Evolutionary conservation across 139 green algal species (phyloP).

Genomic region (Coelastrella sp.): DNA sequence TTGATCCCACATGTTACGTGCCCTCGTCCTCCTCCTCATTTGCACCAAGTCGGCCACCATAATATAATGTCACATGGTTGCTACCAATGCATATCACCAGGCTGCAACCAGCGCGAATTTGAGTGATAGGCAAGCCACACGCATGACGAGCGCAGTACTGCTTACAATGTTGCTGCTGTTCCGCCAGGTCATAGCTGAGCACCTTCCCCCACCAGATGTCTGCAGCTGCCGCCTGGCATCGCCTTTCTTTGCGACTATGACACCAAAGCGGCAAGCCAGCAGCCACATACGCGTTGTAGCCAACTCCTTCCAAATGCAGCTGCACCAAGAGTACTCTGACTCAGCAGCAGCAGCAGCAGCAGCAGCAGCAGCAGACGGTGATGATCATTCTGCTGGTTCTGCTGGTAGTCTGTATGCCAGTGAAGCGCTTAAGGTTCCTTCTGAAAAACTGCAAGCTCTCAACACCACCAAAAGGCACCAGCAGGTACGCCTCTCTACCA

Average conservation of each 20-base stretch:
- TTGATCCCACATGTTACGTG: too few relatives aligned
- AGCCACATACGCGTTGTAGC: neutral
- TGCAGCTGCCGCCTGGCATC: constrained; percentile 9
- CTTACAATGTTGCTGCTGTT: neutral
- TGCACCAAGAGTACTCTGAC: neutral
- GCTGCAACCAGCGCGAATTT: too few relatives aligned
- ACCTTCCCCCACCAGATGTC: neutral
- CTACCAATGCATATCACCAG: too few relatives aligned
- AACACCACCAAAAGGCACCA: too few relatives aligned
- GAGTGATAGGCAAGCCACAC: neutral
- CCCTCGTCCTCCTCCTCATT: too few relatives aligned
- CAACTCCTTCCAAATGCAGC: neutral
- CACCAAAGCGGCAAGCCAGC: neutral
- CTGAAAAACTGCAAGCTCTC: too few relatives aligned
- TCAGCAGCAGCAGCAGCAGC: neutral
- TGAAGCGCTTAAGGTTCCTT: too few relatives aligned
- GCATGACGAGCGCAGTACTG: neutral
- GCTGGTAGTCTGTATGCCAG: too few relatives aligned
- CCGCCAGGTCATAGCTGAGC: neutral
- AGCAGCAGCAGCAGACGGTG: constrained; percentile 1
- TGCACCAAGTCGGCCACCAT: too few relatives aligned
- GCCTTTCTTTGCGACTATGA: neutral
- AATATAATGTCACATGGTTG: too few relatives aligned
- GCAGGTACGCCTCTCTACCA: too few relatives aligned
- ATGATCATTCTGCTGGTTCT: too few relatives aligned